These are phyloP conservation scores for Paraleonurus japonicus DNA, from an alignment of 257 asterid species.

Conservation along the genomic window DNA sequence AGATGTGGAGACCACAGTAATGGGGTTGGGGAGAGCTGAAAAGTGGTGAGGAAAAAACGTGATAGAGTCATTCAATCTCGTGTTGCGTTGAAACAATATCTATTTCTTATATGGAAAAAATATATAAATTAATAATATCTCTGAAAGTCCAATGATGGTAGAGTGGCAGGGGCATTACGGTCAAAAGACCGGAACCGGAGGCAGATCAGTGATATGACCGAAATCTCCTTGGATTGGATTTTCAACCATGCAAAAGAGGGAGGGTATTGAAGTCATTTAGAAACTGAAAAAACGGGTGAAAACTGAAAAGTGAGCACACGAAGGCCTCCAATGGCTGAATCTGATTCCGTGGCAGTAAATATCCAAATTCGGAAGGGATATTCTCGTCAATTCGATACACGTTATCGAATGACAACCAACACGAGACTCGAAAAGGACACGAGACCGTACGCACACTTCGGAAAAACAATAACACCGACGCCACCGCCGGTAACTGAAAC, in stretches of 20 bases:
- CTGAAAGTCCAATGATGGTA: constrained; percentile 6
- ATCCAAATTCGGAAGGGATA: constrained; percentile 34
- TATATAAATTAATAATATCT: not conserved
- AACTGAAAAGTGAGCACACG: constrained; percentile 7
- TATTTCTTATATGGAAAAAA: not conserved
- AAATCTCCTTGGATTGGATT: constrained; percentile 10
- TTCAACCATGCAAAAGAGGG: constrained; percentile 28
- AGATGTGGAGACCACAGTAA: constrained; percentile 33
- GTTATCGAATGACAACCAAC: constrained; percentile 32
- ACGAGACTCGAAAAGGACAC: constrained; percentile 24
- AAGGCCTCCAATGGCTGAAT: constrained; percentile 32
- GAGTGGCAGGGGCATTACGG: constrained; percentile 30
- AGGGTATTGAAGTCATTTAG: constrained; percentile 17
- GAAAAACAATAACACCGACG: not conserved
- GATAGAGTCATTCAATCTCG: constrained; percentile 36
- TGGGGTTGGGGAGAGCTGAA: constrained; percentile 31
- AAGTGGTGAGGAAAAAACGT: constrained; percentile 38
- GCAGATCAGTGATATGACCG: constrained; percentile 9
- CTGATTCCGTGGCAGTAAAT: constrained; percentile 42
- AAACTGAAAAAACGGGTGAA: constrained; percentile 16
- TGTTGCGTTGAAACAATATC: constrained; percentile 41
- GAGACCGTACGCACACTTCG: not conserved
- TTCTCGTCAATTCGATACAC: constrained; percentile 29
- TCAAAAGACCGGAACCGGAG: constrained; percentile 28
- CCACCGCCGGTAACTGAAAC: constrained; percentile 27